Evolutionary conservation across 2,329 filamentous ascomycete species (phyloP).

Genomic region (Camillea tinctor): DNA sequence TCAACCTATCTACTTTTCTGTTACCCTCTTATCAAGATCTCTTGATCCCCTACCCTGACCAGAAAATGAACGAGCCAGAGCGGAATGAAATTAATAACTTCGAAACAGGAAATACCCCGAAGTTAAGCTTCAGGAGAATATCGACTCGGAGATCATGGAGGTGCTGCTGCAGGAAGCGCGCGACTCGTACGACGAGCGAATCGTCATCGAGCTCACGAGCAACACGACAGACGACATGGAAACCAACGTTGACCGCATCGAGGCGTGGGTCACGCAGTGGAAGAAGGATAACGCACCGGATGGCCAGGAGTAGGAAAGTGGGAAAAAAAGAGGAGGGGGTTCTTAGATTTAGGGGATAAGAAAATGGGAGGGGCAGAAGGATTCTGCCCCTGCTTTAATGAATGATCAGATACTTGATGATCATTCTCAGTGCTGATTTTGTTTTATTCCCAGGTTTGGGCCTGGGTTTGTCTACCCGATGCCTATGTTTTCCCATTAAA

Average conservation of each 20-base stretch:
- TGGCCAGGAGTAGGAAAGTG: slow-evolving; percentile 20
- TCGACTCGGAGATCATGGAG: slow-evolving; percentile 97
- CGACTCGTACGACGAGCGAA: slow-evolving; percentile 81
- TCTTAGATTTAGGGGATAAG: too few species aligned
- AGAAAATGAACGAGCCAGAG: too few species aligned
- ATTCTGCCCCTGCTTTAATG: too few species aligned
- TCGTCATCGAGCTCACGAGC: slow-evolving; percentile 85
- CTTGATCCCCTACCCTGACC: too few species aligned
- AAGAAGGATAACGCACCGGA: slow-evolving; percentile 59
- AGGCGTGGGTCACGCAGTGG: slow-evolving; percentile 81
- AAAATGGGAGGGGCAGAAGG: too few species aligned
- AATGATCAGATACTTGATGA: too few species aligned
- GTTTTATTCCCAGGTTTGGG: too few species aligned
- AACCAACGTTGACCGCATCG: slow-evolving; percentile 79
- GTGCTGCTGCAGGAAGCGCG: slow-evolving; percentile 86
- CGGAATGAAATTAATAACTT: too few species aligned
- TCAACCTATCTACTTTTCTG: neutral
- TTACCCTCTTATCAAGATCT: neutral
- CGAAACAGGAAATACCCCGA: slow-evolving; percentile 70
- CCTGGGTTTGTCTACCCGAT: too few species aligned
- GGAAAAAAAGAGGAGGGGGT: too few species aligned
- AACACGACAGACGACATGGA: slow-evolving; percentile 84
- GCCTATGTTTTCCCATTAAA: too few species aligned
- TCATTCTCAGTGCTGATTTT: too few species aligned
- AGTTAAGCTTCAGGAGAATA: slow-evolving; percentile 88